These are phyloP conservation scores for Quercus mongolica DNA, from an alignment of 306 rosid genomes.

Conservation along the genomic window DNA sequence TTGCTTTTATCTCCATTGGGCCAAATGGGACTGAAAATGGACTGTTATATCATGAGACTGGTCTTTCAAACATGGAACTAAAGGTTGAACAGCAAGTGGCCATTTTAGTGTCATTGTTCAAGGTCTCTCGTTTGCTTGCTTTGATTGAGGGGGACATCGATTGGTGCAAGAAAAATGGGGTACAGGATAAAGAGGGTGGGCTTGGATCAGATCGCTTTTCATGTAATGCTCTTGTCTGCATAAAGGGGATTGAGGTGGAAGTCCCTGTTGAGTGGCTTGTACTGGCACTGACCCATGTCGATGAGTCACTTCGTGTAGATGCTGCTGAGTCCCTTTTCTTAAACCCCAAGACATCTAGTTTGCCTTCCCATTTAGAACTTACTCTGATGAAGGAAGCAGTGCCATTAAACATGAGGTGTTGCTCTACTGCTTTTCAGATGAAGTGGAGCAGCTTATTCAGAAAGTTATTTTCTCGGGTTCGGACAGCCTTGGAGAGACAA, in stretches of 20 bases:
- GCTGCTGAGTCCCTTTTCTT: constrained; percentile 90
- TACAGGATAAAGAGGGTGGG: constrained; percentile 18
- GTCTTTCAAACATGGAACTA: constrained; percentile 41
- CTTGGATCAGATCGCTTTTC: constrained; percentile 28
- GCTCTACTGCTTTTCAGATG: constrained; percentile 97
- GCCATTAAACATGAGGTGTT: constrained; percentile 94
- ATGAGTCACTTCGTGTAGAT: constrained; percentile 92
- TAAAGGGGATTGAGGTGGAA: constrained; percentile 73
- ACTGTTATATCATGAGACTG: constrained; percentile 42
- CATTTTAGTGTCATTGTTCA: constrained; percentile 84
- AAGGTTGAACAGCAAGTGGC: constrained; percentile 89
- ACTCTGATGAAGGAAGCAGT: constrained; percentile 78
- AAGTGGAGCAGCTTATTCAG: constrained; percentile 95
- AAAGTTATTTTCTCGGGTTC: constrained; percentile 86
- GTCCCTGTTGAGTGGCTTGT: constrained; percentile 84
- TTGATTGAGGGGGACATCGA: constrained; percentile 91
- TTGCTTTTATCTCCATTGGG: constrained; percentile 65
- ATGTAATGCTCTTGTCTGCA: constrained; percentile 55
- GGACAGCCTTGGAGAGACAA: constrained; percentile 91
- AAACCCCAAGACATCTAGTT: constrained; percentile 87
- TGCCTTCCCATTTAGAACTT: constrained; percentile 91
- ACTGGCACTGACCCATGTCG: constrained; percentile 85
- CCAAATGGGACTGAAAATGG: constrained; percentile 45
- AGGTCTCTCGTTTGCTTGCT: constrained; percentile 90
- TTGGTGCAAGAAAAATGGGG: constrained; percentile 50